These are phyloP conservation scores for Rhodotorula babjevae DNA, from an alignment of 768 basidiomycete genomes.

Conservation along the genomic window DNA sequence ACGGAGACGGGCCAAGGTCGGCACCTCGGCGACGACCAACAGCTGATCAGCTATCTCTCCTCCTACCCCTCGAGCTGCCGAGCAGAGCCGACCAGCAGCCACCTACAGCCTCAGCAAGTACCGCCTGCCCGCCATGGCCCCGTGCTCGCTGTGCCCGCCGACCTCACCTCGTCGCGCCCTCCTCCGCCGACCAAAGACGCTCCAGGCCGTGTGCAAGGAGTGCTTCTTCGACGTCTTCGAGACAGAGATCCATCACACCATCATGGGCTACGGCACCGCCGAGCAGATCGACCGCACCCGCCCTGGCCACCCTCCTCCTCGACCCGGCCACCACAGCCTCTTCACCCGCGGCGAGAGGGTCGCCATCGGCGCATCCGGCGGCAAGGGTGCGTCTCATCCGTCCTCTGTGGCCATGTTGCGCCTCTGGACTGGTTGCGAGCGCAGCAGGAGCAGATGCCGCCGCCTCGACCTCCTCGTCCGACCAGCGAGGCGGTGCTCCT, in stretches of 20 bases:
- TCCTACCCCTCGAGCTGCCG: no score
- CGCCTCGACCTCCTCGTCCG: no score
- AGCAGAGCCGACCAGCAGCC: no score
- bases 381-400: slow-evolving; percentile 68
- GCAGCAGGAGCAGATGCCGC: no score
- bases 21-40: no score
- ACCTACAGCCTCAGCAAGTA: no score
- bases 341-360: slow-evolving; percentile 87
- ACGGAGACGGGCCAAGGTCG: no score
- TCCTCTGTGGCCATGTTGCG: background rate
- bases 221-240: slow-evolving; percentile 98
- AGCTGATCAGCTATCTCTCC: no score
- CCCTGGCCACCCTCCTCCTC: background rate
- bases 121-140: slow-evolving; percentile 58
- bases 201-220: slow-evolving; percentile 90
- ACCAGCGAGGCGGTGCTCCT: background rate
- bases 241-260: slow-evolving; percentile 96
- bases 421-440: background rate
- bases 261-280: slow-evolving; percentile 55
- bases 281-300: background rate
- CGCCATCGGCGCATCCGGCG: slow-evolving; percentile 96
- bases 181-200: slow-evolving; percentile 90
- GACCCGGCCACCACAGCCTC: slow-evolving; percentile 47
- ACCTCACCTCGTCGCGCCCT: slow-evolving; percentile 75
- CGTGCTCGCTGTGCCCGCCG: slow-evolving; percentile 65